Evolutionary conservation across 2,329 filamentous ascomycete genomes (phyloP).

Genomic region (Phaeoacremonium minimum): DNA sequence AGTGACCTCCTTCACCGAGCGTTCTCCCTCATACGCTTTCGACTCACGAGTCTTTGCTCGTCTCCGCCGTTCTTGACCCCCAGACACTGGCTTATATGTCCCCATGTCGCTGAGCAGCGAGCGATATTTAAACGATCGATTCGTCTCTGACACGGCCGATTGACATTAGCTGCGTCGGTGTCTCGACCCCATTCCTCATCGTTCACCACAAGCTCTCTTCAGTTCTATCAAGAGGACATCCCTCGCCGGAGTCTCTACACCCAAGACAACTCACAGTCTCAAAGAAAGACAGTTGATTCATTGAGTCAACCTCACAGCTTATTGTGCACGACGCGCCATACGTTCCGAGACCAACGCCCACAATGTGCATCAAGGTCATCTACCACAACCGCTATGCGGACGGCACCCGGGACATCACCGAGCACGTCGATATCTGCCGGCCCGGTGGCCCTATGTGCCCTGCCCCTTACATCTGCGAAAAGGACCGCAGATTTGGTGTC

Average conservation of each 20-base stretch:
- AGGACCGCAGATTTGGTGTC: constrained; percentile 18
- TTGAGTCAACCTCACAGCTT: constrained; percentile 3
- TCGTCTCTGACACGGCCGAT: constrained; percentile 28
- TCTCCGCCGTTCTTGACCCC: too few relatives aligned
- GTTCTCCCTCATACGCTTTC: neutral
- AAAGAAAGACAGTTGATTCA: constrained; percentile 2
- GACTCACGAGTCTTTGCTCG: too few relatives aligned
- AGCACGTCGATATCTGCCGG: constrained; percentile 21
- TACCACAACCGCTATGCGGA: constrained; percentile 27
- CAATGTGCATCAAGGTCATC: constrained; percentile 26
- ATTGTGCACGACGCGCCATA: constrained; percentile 2
- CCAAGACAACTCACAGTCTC: constrained; percentile 2
- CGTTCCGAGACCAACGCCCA: constrained; percentile 11
- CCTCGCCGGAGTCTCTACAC: neutral
- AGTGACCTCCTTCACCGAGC: neutral
- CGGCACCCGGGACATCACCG: constrained; percentile 21
- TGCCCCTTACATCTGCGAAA: constrained; percentile 16
- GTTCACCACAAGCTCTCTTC: constrained; percentile 8
- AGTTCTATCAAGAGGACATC: neutral
- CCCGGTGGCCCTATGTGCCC: constrained; percentile 21
- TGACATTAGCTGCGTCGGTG: constrained; percentile 15
- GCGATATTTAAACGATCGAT: constrained; percentile 16
- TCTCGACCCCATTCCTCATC: constrained; percentile 6
- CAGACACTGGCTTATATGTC: too few relatives aligned
- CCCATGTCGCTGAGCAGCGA: constrained; percentile 25